Evolutionary conservation across 352 stramenopile species (phyloP).

Genomic region (Plasmopara viticola): DNA sequence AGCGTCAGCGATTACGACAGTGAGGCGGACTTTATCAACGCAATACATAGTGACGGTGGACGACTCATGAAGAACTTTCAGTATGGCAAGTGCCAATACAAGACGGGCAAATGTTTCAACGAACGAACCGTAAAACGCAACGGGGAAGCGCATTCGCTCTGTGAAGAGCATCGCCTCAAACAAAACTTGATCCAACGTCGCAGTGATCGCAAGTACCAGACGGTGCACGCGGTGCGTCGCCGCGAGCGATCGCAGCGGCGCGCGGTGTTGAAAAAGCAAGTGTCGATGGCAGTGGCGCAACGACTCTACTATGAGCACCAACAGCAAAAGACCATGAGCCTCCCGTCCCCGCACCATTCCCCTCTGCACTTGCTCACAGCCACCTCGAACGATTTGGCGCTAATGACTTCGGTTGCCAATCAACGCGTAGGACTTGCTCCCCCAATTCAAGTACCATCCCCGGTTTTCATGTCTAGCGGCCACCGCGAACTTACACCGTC

Average conservation of each 20-base stretch:
- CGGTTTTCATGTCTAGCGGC: slow-evolving; percentile 7
- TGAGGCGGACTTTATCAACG: background rate
- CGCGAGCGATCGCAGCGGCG: slow-evolving; percentile 72
- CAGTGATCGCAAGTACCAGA: slow-evolving; percentile 82
- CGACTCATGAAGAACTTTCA: slow-evolving; percentile 1
- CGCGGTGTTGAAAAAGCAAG: slow-evolving; percentile 75
- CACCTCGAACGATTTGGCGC: slow-evolving; percentile 1
- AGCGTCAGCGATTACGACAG: background rate
- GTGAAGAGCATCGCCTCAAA: slow-evolving; percentile 79
- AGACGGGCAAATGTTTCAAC: slow-evolving; percentile 86
- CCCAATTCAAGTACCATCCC: slow-evolving; percentile 38
- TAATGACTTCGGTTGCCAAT: background rate
- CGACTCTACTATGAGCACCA: slow-evolving; percentile 78
- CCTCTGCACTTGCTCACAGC: slow-evolving; percentile 23
- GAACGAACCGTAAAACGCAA: slow-evolving; percentile 82
- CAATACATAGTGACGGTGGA: background rate
- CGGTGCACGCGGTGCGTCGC: slow-evolving; percentile 73
- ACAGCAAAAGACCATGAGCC: slow-evolving; percentile 59
- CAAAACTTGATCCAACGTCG: slow-evolving; percentile 81
- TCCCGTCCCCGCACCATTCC: slow-evolving; percentile 28
- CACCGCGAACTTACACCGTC: slow-evolving; percentile 11
- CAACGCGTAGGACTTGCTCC: slow-evolving; percentile 21
- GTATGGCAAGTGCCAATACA: slow-evolving; percentile 83
- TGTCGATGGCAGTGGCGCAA: slow-evolving; percentile 70
- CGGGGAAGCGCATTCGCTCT: slow-evolving; percentile 71